These are phyloP conservation scores for Calocybe cyanea DNA, from an alignment of 768 basidiomycete species.

Conservation along the genomic window DNA sequence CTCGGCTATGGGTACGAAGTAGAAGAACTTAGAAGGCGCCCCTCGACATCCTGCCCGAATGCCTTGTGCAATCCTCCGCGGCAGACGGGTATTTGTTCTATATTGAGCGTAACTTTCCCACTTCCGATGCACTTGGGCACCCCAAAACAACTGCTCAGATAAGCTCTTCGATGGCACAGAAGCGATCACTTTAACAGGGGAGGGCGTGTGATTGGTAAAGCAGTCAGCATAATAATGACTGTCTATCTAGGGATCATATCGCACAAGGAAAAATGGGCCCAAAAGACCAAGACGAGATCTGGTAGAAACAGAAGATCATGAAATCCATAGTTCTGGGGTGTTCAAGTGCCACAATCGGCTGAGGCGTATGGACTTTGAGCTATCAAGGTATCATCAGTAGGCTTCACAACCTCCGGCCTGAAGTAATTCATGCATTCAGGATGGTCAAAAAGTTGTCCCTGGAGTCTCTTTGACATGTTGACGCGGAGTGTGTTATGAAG, in stretches of 20 bases:
- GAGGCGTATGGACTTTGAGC: constrained; percentile 9
- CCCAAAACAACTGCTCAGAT: constrained; percentile 33
- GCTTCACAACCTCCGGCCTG: constrained; percentile 26
- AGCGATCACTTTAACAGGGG: constrained; percentile 7
- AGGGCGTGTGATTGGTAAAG: background rate
- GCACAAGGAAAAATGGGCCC: background rate
- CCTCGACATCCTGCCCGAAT: constrained; percentile 23
- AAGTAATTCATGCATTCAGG: constrained; percentile 16
- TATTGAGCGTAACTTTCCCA: constrained; percentile 33
- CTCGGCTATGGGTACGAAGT: constrained; percentile 23
- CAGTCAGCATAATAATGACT: background rate
- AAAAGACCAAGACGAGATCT: constrained; percentile 1
- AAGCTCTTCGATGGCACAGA: constrained; percentile 8
- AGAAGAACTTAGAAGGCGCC: constrained; percentile 23
- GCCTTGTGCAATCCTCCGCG: constrained; percentile 43
- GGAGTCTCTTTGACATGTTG: constrained; percentile 28
- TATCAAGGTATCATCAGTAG: constrained; percentile 23
- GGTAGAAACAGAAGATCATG: constrained; percentile 3
- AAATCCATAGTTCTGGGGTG: constrained; percentile 13
- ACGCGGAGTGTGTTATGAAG: constrained; percentile 8
- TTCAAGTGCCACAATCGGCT: constrained; percentile 37
- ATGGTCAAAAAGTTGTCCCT: constrained; percentile 25
- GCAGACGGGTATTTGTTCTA: constrained; percentile 38
- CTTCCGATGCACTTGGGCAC: constrained; percentile 33
- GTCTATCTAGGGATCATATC: background rate